Conservation (phyloP, 2,329 filamentous ascomycete genomes). For the Colletotrichum gigasporum region DNA sequence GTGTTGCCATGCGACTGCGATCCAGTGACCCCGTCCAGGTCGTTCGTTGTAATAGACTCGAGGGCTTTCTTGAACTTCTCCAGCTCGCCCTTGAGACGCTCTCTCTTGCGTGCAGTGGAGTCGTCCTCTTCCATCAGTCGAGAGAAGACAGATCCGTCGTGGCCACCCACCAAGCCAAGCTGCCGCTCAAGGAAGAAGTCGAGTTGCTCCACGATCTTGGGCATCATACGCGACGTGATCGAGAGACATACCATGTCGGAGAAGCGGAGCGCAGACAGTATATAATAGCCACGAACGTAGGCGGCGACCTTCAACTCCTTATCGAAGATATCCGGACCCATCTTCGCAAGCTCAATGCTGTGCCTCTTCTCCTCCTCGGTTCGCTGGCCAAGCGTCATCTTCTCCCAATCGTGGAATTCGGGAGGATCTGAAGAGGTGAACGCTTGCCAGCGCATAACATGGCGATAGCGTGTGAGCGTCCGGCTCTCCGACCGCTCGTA, state of each 20-base stretch:
- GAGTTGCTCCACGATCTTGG: constrained; percentile 50
- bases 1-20: constrained; percentile 4
- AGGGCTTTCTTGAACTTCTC: constrained; percentile 59
- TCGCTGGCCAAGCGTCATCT: constrained; percentile 59
- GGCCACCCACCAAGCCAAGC: constrained; percentile 49
- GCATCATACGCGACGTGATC: constrained; percentile 59
- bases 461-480: constrained; percentile 56
- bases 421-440: constrained; percentile 42
- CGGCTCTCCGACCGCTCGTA: constrained; percentile 57
- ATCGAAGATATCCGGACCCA: constrained; percentile 67
- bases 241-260: constrained; percentile 63
- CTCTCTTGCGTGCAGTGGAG: constrained; percentile 50
- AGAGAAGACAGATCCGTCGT: constrained; percentile 44
- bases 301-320: constrained; percentile 70
- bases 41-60: constrained; percentile 57
- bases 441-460: constrained; percentile 58
- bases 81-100: constrained; percentile 52
- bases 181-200: constrained; percentile 53
- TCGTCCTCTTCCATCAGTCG: constrained; percentile 60
- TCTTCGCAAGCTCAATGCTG: constrained; percentile 51
- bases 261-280: constrained; percentile 71
- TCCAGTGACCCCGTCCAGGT: constrained; percentile 42
- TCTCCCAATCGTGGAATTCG: constrained; percentile 49
- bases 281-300: constrained; percentile 75
- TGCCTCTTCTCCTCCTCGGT: constrained; percentile 53